Base-by-base conservation (phyloP, 2,329 filamentous ascomycete species). In the Pestalotiopsis sp. region DNA sequence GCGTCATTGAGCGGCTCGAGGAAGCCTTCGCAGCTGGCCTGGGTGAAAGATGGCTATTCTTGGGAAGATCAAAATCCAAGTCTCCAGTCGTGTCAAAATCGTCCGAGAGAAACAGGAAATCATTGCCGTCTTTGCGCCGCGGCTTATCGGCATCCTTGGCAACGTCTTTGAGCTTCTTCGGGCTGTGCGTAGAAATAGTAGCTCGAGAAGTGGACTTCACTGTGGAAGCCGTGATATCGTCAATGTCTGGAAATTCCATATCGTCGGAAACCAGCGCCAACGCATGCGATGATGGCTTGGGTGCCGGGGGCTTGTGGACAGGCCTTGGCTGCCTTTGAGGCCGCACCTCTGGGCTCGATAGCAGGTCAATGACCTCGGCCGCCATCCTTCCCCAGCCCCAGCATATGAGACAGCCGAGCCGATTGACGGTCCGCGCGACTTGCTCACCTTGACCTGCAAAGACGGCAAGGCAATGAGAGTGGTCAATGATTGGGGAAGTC, bases 11-110 rank as follows among this genome's bases (percentile, higher is more conserved):
- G 35, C 30, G 22, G 61, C 44, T 60, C 22, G 67, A 65, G 48
- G 68, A 64, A 24, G 57, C 59, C 39, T 66, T 13, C 35, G 55
- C 24, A 30, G 62, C 35, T 10, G 66, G 20, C 30, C 66, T 67
- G 17, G 67, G 62, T 1, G 72, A 74, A 0, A 66, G 38, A 44
- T 70, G 70, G 44, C 71, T 59, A 65, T 71, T 74, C 68, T 73
- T 74, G 4, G 68, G 1, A 26, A 67, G 64, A 61, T 74, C 68
- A 66, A 77, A 76, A 7, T 80, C 78, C 1, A 82, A 68, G 9
- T 81, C 78, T 4, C 78, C 75, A 0, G 79, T 82, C 7, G 76
- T 78, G 56, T 84, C 81, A 62, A 82, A 83, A 57, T 84, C 82
- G 61, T 81, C 79, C 0, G 78, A 79, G 11, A 80, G 69, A 64